Evolutionary conservation across 1,139 yeast species (phyloP).

Genomic region (Magnusiomyces tetraspermus): DNA sequence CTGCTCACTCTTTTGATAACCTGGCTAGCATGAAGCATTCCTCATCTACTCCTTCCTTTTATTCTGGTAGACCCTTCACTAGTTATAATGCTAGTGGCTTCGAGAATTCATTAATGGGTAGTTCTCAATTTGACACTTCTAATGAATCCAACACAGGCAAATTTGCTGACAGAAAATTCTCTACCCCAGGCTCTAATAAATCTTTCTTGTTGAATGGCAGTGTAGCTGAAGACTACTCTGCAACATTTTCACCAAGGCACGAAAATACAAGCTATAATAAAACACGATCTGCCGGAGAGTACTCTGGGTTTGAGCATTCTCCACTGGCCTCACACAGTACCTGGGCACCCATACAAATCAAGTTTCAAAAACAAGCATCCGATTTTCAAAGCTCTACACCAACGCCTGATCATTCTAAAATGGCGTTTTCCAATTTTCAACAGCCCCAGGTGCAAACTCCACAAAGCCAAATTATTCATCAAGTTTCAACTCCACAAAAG

Average conservation of each 20-base stretch:
- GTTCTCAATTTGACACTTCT: too few relatives aligned
- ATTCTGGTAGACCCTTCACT: neutral
- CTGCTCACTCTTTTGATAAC: neutral
- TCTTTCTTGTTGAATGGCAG: too few relatives aligned
- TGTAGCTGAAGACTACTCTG: too few relatives aligned
- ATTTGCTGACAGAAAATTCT: too few relatives aligned
- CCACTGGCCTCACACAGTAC: neutral
- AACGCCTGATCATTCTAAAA: neutral
- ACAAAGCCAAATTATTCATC: neutral
- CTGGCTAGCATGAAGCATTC: neutral
- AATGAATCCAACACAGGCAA: too few relatives aligned
- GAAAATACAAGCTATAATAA: neutral
- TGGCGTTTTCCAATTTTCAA: neutral
- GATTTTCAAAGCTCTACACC: neutral
- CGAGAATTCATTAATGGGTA: too few relatives aligned
- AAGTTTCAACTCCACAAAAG: neutral
- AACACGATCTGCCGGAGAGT: neutral
- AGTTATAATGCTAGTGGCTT: neutral
- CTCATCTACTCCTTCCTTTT: neutral
- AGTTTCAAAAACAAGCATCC: neutral
- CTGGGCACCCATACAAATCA: neutral
- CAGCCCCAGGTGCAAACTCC: neutral
- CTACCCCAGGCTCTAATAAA: too few relatives aligned
- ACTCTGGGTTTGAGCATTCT: neutral
- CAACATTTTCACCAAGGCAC: too few relatives aligned